Evolutionary conservation across 768 basidiomycete species (phyloP), one percentile per base, ranked within the genome.

Genomic region (Lactifluus piperatus): DNA sequence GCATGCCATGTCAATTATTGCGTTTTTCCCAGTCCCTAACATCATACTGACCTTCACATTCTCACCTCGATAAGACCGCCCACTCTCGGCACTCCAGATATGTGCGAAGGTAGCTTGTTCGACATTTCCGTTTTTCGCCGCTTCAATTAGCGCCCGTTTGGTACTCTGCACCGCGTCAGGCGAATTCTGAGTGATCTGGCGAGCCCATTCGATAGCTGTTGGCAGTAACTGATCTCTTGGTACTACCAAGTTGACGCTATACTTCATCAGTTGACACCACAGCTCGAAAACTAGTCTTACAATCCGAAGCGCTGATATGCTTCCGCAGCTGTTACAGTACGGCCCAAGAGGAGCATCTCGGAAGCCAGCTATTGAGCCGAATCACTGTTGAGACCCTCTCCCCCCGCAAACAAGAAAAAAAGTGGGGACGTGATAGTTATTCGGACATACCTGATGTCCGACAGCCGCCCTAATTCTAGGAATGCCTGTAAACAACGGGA

Each of bases 121-220:
- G 44, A 81, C 71, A 41, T 77, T 76, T n/a, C 76, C 75, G 43
- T 75, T 72, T 60, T 83, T 79, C 1, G 79, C 68, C 8, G 70
- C 73, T 3, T 86, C 69, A 16, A 87, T 54, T 9, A 94, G 72
- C 1, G 78, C 86, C n/a, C 77, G 74, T 69, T 92, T 94, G 3
- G 88, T 86, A 47, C 80, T 77, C 64, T 87, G 85, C 1, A 92
- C 84, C 0, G 90, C 77, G 68, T 92, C 91, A 0, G 91, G 91
- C 1, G 88, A 90, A 6, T 44, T 44, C 22, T 44, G 43, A 44
- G 43, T 44, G 43, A 41, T 44, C 54, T 79, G 73, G 53, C 75
- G 71, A 3, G 91, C 90, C 56, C 82, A 70, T 4, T 74, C 71
- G 29, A 92, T 70, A 2, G 65, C 2, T 90, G 79, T 44, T 81